These are phyloP conservation scores for Funneliformis mosseae DNA, from an alignment of 192 early-diverging fungal species.

Conservation along the genomic window DNA sequence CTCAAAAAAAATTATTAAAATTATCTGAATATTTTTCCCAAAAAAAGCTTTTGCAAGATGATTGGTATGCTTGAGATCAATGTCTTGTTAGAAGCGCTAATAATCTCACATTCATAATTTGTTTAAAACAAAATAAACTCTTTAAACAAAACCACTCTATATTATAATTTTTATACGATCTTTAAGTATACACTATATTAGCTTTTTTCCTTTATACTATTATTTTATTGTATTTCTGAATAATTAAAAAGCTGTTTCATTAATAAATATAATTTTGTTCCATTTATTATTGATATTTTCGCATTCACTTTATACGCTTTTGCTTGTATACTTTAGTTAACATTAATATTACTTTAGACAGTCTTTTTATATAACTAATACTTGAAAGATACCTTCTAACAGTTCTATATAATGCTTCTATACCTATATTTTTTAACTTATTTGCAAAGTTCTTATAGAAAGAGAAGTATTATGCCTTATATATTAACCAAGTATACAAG, in stretches of 20 bases:
- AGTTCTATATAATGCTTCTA: background rate
- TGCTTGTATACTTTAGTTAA: background rate
- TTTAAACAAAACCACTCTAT: constrained; percentile 11
- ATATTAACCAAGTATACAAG: no score
- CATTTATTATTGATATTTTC: background rate
- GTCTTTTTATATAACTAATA: constrained; percentile 4
- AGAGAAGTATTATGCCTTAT: background rate
- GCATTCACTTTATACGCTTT: background rate
- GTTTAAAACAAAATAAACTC: constrained; percentile 11
- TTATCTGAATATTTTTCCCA: background rate
- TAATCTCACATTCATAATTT: constrained; percentile 19
- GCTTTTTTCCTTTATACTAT: no score
- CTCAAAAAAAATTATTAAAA: no score
- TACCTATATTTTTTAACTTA: background rate
- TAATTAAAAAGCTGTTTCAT: constrained; percentile 11
- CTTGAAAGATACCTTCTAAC: constrained; percentile 1
- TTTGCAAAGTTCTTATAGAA: background rate
- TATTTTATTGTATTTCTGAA: background rate
- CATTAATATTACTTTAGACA: background rate
- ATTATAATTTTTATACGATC: no score
- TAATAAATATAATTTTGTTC: background rate
- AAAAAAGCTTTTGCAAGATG: constrained; percentile 3
- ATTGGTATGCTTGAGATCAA: constrained; percentile 20
- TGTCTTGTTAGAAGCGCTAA: constrained; percentile 18
- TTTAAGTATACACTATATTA: no score